A percentile compares a stretch with the other conserved stretches of the same genome.
phyloP scores from a whole-genome alignment of 1,284 basidiomycete genomes.

The Polyporus tsugae region DNA sequence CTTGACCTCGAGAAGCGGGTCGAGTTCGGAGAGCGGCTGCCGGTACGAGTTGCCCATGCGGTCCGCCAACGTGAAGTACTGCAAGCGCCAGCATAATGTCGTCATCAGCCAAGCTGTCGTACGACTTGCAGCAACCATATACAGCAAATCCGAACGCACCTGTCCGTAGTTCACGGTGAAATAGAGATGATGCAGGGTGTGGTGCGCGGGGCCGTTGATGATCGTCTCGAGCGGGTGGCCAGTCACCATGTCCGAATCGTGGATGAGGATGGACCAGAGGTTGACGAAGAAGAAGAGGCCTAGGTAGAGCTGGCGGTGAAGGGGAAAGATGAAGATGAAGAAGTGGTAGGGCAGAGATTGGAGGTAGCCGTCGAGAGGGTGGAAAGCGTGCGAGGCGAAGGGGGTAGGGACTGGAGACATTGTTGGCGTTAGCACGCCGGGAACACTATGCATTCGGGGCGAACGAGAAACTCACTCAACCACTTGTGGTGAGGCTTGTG shows the following conservation, averaged over 20 bases:
- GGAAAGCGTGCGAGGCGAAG: constrained; percentile 97
- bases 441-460: constrained; percentile 12
- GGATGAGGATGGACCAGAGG: constrained; percentile 94
- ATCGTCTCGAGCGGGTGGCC: constrained; percentile 90
- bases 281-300: constrained; percentile 89
- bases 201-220: constrained; percentile 98
- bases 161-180: constrained; percentile 97
- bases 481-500: constrained; percentile 99
- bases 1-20: constrained; percentile 82
- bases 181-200: constrained; percentile 95
- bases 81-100: constrained; percentile 32
- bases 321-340: constrained; percentile 91
- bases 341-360: constrained; percentile 97
- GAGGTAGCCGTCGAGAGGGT: constrained; percentile 93
- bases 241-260: constrained; percentile 99
- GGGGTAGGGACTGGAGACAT: constrained; percentile 86
- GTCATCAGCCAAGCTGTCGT: constrained; percentile 1
- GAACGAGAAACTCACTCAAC: constrained; percentile 73
- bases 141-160: constrained; percentile 47
- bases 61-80: constrained; percentile 98
- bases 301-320: constrained; percentile 87
- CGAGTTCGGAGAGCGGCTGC: constrained; percentile 83
- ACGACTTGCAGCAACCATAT: background rate
- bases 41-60: constrained; percentile 87
- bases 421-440: constrained; percentile 18